Percentiles rank a stretch among this genome's conserved stretches.
phyloP scores from a whole-genome alignment of 139 green algal species.

The Nannochloris sp. region DNA sequence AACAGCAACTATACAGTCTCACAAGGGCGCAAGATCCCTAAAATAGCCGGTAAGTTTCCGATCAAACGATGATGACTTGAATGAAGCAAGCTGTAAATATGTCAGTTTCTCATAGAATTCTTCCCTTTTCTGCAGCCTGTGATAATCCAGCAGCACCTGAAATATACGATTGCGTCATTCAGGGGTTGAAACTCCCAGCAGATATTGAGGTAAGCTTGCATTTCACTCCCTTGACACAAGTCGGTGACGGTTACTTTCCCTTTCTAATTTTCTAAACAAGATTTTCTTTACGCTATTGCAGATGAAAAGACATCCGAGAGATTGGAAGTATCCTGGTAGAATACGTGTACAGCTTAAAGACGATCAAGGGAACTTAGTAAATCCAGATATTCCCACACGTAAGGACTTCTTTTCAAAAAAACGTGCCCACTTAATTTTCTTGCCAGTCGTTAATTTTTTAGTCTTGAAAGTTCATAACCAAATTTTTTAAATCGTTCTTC shows the following conservation, averaged over 20 bases:
- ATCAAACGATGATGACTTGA: not conserved
- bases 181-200: conserved; percentile 31
- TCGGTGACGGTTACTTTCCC: not conserved
- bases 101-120: not conserved
- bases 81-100: not conserved
- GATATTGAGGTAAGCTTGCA: conserved; percentile 32
- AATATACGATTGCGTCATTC: conserved; percentile 34
- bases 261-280: not conserved
- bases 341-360: conserved; percentile 47
- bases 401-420: no score
- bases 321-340: conserved; percentile 39
- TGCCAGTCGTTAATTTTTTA: not conserved
- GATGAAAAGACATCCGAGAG: conserved; percentile 47
- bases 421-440: no score
- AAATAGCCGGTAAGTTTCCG: not conserved
- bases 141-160: conserved; percentile 37
- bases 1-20: not conserved
- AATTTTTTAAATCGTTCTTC: not conserved
- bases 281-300: conserved; percentile 8
- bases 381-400: conserved; percentile 42
- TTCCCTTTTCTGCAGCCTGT: conserved; percentile 21
- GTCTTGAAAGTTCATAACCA: not conserved
- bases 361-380: conserved; percentile 25
- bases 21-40: conserved; percentile 2
- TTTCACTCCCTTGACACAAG: not conserved